Evolutionary conservation across 176 grass and related monocot species (phyloP).

Genomic region (Sorghum bicolor): DNA sequence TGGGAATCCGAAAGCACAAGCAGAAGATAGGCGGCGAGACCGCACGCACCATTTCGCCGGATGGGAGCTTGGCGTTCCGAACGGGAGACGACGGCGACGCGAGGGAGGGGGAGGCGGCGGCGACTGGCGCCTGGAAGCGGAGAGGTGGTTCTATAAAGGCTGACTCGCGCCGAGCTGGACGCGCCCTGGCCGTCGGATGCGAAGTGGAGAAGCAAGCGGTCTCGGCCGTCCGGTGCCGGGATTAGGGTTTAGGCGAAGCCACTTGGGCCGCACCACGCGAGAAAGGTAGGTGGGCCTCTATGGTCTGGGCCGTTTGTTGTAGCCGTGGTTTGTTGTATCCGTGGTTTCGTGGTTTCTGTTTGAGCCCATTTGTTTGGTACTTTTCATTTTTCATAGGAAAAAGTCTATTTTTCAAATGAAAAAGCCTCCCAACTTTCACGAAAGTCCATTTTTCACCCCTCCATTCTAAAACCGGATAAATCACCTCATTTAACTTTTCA

Average conservation of each 20-base stretch:
- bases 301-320: background rate
- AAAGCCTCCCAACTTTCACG: too few species aligned
- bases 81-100: constrained; percentile 26
- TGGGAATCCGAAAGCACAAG: too few species aligned
- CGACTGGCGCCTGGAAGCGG: background rate
- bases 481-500: too few species aligned
- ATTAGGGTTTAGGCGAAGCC: constrained; percentile 44
- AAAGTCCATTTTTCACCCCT: too few species aligned
- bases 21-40: background rate
- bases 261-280: background rate
- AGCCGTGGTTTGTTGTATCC: too few species aligned
- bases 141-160: constrained; percentile 25
- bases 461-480: too few species aligned
- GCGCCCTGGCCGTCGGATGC: constrained; percentile 7
- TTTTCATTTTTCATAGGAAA: too few species aligned
- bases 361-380: background rate
- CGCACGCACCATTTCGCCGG: constrained; percentile 56
- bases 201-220: background rate
- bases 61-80: constrained; percentile 37
- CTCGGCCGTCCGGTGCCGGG: constrained; percentile 15
- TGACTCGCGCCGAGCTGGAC: constrained; percentile 18
- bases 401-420: too few species aligned
- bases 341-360: background rate
- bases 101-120: constrained; percentile 21
- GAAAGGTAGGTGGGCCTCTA: background rate